These are phyloP conservation scores for Chaetomium tenue DNA, from an alignment of 495 filamentous ascomycete species.

Conservation along the genomic window DNA sequence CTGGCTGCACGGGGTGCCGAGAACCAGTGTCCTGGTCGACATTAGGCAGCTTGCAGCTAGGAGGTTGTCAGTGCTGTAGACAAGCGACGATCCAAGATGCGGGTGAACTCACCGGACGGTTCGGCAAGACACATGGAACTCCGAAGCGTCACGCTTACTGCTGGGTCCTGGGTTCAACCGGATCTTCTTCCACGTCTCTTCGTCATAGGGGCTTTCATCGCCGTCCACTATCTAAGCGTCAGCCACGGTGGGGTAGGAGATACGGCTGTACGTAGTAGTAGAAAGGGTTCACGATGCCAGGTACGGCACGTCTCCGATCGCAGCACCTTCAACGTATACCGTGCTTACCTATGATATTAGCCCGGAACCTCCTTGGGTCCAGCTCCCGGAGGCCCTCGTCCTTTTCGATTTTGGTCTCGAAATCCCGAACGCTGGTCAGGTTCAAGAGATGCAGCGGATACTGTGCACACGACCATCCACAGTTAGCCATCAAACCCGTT, in stretches of 20 bases:
- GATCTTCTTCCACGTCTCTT: slow-evolving; percentile 78
- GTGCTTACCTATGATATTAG: slow-evolving; percentile 71
- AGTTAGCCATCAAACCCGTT: neutral
- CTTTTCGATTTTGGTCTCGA: slow-evolving; percentile 56
- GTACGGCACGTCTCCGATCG: neutral
- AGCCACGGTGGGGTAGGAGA: slow-evolving; percentile 9
- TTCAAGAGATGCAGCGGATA: slow-evolving; percentile 84
- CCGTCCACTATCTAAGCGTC: slow-evolving; percentile 40
- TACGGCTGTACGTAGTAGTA: neutral
- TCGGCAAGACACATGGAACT: slow-evolving; percentile 63
- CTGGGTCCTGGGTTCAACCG: slow-evolving; percentile 52
- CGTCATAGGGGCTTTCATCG: slow-evolving; percentile 44
- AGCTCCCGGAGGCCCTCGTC: slow-evolving; percentile 48
- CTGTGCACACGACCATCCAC: slow-evolving; percentile 28
- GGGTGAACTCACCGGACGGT: slow-evolving; percentile 52
- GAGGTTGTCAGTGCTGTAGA: neutral
- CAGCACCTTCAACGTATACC: neutral
- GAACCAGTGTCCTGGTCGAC: slow-evolving; percentile 70
- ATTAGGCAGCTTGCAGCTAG: slow-evolving; percentile 79
- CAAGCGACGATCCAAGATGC: slow-evolving; percentile 12
- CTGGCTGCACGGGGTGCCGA: slow-evolving; percentile 70
- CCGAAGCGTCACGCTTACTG: slow-evolving; percentile 32
- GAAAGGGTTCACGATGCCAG: neutral
- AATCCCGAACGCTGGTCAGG: slow-evolving; percentile 68
- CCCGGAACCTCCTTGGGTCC: slow-evolving; percentile 70